Percentiles rank a stretch among this genome's conserved stretches.
These are phyloP conservation scores for Globisporangium okanoganense DNA, from an alignment of 352 stramenopile genomes.

Conservation along the genomic window DNA sequence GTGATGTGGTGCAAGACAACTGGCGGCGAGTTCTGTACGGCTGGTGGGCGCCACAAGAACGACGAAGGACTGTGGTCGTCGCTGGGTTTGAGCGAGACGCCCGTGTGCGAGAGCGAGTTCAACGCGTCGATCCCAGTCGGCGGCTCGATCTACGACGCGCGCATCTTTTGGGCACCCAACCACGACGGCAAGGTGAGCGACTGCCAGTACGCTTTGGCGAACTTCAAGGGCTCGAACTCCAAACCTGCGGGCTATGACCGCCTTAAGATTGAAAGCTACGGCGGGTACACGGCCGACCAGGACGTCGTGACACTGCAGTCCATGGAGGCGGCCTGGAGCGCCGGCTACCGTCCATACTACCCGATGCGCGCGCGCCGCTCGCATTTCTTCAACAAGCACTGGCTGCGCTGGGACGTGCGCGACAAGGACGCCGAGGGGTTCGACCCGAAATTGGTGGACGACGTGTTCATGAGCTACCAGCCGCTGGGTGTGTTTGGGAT, in stretches of 20 bases:
- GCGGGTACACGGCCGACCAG: conserved; percentile 24
- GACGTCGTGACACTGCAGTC: conserved; percentile 43
- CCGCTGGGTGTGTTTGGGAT: conserved; percentile 52
- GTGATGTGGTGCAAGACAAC: conserved; percentile 70
- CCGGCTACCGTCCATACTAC: conserved; percentile 66
- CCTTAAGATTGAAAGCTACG: conserved; percentile 26
- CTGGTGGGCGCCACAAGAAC: conserved; percentile 25
- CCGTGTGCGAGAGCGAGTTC: conserved; percentile 23
- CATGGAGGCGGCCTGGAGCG: conserved; percentile 37
- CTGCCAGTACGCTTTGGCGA: conserved; percentile 61
- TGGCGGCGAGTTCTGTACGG: conserved; percentile 51
- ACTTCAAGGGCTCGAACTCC: conserved; percentile 35
- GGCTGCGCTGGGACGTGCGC: conserved; percentile 51
- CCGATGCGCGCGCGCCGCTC: conserved; percentile 51
- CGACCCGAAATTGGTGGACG: conserved; percentile 27
- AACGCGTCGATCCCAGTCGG: conserved; percentile 23
- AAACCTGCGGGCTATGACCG: conserved; percentile 26
- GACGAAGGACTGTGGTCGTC: conserved; percentile 15
- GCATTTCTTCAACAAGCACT: conserved; percentile 69
- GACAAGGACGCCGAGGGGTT: conserved; percentile 33
- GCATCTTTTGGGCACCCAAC: conserved; percentile 50
- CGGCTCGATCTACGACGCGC: conserved; percentile 34
- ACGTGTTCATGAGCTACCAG: conserved; percentile 52
- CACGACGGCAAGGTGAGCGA: conserved; percentile 43
- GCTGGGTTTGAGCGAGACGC: conserved; percentile 18